Conservation (phyloP, 2,329 filamentous ascomycete species). For the Rutstroemia sp. region DNA sequence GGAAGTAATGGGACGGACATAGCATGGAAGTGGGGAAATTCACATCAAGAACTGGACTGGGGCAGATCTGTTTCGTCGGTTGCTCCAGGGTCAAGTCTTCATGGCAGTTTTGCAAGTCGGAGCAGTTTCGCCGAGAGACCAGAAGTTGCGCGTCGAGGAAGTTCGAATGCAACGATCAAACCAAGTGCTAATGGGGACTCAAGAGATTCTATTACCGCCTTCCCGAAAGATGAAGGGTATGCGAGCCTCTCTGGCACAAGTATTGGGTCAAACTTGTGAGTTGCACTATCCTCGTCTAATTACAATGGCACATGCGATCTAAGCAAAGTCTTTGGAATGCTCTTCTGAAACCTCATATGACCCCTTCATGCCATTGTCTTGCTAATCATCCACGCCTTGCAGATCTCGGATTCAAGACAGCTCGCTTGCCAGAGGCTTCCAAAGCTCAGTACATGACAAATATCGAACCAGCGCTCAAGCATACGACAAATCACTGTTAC, state of each 20-base stretch:
- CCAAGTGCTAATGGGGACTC: conserved; percentile 34
- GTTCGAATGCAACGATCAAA: conserved; percentile 35
- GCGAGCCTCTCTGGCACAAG: conserved; percentile 30
- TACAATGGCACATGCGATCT: too few species aligned
- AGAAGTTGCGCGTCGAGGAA: conserved; percentile 29
- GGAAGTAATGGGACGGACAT: conserved; percentile 55
- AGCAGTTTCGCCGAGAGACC: conserved; percentile 21
- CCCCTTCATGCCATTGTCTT: neutral
- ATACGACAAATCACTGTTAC: conserved; percentile 32
- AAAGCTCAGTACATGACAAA: conserved; percentile 30
- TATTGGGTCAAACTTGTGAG: conserved; percentile 27
- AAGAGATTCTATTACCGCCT: neutral
- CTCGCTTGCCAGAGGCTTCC: conserved; percentile 18
- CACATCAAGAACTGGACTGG: conserved; percentile 39
- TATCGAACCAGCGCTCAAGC: conserved; percentile 30
- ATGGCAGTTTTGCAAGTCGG: conserved; percentile 35
- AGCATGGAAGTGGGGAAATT: conserved; percentile 52
- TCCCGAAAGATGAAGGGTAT: conserved; percentile 30
- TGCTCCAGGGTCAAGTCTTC: conserved; percentile 41
- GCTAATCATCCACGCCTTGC: conserved; percentile 8
- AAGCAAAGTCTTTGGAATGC: neutral
- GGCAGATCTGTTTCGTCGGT: conserved; percentile 36
- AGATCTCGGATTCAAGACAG: conserved; percentile 17
- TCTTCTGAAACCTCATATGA: neutral
- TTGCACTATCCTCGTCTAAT: conserved; percentile 8